Percentiles rank a stretch among this genome's conserved stretches.
Conservation (phyloP, 441 rosid species). For the Breynia disticha region DNA sequence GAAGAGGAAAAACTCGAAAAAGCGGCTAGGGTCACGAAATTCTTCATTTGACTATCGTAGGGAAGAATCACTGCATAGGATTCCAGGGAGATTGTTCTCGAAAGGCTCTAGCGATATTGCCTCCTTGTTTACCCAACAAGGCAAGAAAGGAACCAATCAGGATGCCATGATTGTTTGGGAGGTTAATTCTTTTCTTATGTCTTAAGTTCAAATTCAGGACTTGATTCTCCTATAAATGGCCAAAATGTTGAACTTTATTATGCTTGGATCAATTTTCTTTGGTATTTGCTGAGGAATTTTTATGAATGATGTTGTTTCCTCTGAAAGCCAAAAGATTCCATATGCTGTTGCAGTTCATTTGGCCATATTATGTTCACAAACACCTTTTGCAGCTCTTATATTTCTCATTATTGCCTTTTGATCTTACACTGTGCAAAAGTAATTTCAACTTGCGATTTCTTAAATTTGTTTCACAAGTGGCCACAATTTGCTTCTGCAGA, state of each 20-base stretch:
- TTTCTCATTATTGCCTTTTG: too few species aligned
- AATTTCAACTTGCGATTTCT: too few species aligned
- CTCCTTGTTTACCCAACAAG: conserved; percentile 81
- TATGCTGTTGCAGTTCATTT: too few species aligned
- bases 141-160: conserved; percentile 96
- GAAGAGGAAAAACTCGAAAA: conserved; percentile 73
- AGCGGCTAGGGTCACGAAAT: conserved; percentile 49
- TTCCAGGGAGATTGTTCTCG: conserved; percentile 74
- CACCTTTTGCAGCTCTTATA: too few species aligned
- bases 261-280: conserved; percentile 1
- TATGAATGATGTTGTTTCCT: neutral
- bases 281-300: conserved; percentile 6
- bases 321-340: neutral
- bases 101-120: conserved; percentile 78
- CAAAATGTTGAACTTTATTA: too few species aligned
- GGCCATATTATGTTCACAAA: too few species aligned
- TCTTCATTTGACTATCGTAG: conserved; percentile 57
- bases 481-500: too few species aligned
- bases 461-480: too few species aligned
- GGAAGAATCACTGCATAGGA: conserved; percentile 59
- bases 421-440: too few species aligned
- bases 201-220: neutral
- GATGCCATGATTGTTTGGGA: conserved; percentile 99
- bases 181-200: conserved; percentile 38
- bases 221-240: too few species aligned